A percentile compares a stretch with the other conserved stretches of the same genome.
Evolutionary conservation across 2,329 filamentous ascomycete genomes (phyloP).

Genomic region (Penicillium sp.): DNA sequence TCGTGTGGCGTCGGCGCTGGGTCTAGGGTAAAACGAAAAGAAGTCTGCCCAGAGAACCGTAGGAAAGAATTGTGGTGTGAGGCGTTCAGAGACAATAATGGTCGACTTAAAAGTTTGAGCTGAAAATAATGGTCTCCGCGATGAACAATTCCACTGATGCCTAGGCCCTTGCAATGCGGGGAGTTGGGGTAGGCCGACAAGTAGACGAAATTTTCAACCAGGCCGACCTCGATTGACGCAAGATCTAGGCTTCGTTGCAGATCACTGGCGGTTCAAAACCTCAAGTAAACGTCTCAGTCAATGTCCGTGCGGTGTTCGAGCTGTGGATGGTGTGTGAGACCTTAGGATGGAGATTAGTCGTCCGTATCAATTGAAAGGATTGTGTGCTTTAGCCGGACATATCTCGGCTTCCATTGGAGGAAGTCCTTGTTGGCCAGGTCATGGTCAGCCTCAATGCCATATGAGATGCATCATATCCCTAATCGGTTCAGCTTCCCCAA

Average conservation of each 20-base stretch:
- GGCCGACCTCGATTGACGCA: neutral
- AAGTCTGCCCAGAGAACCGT: neutral
- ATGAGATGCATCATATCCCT: neutral
- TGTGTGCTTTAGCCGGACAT: neutral
- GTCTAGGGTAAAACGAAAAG: no score
- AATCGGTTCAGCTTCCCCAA: neutral
- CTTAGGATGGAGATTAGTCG: neutral
- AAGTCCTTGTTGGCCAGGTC: neutral
- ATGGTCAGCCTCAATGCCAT: neutral
- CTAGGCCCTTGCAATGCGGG: neutral
- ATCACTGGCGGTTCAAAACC: no score
- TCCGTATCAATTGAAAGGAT: neutral
- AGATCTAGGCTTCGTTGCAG: neutral
- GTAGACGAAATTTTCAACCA: neutral
- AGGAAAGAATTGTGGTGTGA: neutral
- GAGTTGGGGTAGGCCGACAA: neutral
- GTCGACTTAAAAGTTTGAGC: neutral
- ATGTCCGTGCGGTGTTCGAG: neutral
- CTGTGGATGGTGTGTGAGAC: neutral
- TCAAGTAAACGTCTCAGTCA: neutral
- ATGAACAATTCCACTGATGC: neutral
- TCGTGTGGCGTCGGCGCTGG: neutral
- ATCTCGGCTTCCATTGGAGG: neutral
- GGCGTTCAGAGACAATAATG: neutral
- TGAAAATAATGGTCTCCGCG: neutral